Base-by-base conservation (phyloP, 2,329 filamentous ascomycete genomes). In the Calonectria fujianensis region DNA sequence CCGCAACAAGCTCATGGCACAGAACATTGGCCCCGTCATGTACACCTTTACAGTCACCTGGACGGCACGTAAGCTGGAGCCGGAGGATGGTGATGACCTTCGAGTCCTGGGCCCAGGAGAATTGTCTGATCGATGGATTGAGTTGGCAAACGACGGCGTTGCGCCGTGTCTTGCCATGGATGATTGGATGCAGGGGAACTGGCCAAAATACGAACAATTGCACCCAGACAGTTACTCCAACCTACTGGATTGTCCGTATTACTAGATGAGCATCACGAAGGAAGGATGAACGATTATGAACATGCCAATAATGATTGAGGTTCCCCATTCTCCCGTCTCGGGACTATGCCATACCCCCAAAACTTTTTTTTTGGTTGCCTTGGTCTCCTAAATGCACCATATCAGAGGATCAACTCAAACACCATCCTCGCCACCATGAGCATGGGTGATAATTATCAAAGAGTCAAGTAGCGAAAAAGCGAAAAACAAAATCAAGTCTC, bases 41-140 rank as follows among this genome's bases (percentile, higher is more conserved):
- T 76, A 76, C 64, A 75, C 67, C 14, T 75, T 75, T 29, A 65
- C 73, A 11, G 57, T 75, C 9, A 74, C 64, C 4, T 76, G 70
- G 73, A 72, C 67, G 5, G 73, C 75, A 20, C 70, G 52, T 24
- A 71, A 69, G 64, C 68, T 76, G n/a, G 57, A 69, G 5, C 51
- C 64, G 9, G 75, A 75, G 27, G 64, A 75, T 16, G 73, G 68
- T 2, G 51, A 67, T 14, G 73, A 75, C 29, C 50, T 31, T 2
- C 20, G 35, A 9, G 27, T 75, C 31, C 32, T 51, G 3, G 73
- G 73, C 1, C 50, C 73, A 0, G 68, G 71, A 3, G 50, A 52
- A 14, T 37, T 72, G 16, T 64, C 41, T 10, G 70, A 45, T 31
- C 41, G 37, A 5, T 72, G 70, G 70, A 64, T 54, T 31, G 70